phyloP scores from a whole-genome alignment of 768 basidiomycete genomes.

The Boletus coccyginus region DNA sequence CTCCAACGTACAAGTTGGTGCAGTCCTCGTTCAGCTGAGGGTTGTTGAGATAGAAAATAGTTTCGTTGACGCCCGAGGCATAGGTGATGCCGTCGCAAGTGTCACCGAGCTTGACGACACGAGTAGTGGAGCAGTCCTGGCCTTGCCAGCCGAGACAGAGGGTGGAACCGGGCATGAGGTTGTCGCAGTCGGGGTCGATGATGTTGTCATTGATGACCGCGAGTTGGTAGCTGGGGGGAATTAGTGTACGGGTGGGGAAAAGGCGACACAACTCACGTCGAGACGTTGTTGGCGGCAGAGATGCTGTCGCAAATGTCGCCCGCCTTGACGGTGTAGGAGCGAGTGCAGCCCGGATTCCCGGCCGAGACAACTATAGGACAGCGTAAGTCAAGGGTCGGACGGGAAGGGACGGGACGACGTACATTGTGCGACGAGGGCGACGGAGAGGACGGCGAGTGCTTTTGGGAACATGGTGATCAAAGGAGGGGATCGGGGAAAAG shows the following conservation, averaged over 20 bases:
- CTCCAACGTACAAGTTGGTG: conserved; percentile 70
- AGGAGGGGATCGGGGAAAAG: conserved; percentile 15
- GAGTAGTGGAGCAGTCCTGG: conserved; percentile 61
- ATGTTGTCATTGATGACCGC: conserved; percentile 52
- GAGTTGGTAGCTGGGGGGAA: conserved; percentile 62
- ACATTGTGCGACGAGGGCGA: conserved; percentile 48
- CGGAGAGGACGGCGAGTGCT: conserved; percentile 41
- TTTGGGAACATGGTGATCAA: conserved; percentile 36
- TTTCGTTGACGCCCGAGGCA: conserved; percentile 43
- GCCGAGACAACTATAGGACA: conserved; percentile 23
- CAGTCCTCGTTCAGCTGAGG: conserved; percentile 60
- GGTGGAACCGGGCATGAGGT: conserved; percentile 47
- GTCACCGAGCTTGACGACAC: conserved; percentile 56
- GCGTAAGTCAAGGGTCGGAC: conserved; percentile 2
- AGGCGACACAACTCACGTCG: conserved; percentile 47
- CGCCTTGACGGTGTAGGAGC: conserved; percentile 55
- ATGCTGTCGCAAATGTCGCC: conserved; percentile 74
- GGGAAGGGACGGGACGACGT: conserved; percentile 8
- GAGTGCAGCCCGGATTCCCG: conserved; percentile 41
- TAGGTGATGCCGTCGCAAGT: conserved; percentile 51
- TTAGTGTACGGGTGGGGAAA: not conserved
- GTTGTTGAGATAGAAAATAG: conserved; percentile 66
- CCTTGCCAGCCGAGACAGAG: conserved; percentile 62
- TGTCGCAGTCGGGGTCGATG: conserved; percentile 55
- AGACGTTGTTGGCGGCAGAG: conserved; percentile 58